Base-by-base conservation (phyloP, 2,329 filamentous ascomycete species). In the Sporothrix protearum region DNA sequence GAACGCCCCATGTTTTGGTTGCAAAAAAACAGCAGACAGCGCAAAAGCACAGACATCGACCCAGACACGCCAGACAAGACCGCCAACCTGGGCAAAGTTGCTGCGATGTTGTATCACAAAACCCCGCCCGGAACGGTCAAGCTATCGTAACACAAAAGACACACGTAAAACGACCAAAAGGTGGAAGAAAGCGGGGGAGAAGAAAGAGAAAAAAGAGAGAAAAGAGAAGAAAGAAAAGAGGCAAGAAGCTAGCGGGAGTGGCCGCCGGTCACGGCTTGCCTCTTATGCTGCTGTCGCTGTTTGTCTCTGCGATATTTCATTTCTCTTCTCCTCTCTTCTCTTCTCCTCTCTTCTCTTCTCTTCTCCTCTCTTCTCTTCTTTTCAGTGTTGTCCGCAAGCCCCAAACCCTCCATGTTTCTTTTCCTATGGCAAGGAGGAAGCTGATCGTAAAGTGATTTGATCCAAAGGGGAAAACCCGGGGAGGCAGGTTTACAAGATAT, bases 1-100 rank as follows among this genome's bases (percentile, higher is more conserved):
- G 90, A 92, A 90, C 88, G 87, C 87, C 89, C 83, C 83, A 86
- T 89, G 88, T 91, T 92, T 92, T 92, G 87, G 90, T 93, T 92
- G 89, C 85, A 91, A 92, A 91, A 92, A 92, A 92, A 91, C 88
- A 90, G 86, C 87, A 75, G 88, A 91, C 86, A 88, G 87, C 86
- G 88, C 86, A 88, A 88, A 88, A 87, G 83, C 85, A 84, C 83
- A 86, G 84, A 86, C 71, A 22, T 72, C 87, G 86, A 90, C 86
- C 86, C 87, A 87, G 86, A 83, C 36, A 71, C 80, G 80, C 80
- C 81, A 80, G 81, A 82, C 80, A 79, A 36, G 67, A 67, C 70
- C 71, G 68, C 80, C 78, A 77, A 75, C 78, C 74, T 81, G 59
- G 69, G 80, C 80, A 82, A 80, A 80, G 82, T 72, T 73, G 71